Conservation (phyloP, 768 basidiomycete species). For the Mycena pura region DNA sequence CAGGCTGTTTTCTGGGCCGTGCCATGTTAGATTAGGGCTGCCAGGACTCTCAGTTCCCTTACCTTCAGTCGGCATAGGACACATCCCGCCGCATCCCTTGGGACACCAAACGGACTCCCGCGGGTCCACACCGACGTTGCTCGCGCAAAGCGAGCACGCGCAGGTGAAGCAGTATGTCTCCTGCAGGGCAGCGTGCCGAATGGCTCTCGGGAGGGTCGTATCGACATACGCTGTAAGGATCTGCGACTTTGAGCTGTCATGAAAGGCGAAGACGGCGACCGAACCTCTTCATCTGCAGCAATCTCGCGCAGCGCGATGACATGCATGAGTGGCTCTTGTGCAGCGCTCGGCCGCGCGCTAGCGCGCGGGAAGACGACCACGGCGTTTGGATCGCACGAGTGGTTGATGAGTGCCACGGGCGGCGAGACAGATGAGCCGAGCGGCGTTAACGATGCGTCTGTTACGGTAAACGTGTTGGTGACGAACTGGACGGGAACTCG, state of each 20-base stretch:
- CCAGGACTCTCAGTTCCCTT: not conserved
- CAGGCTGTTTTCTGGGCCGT: conserved; percentile 49
- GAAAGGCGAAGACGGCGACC: conserved; percentile 13
- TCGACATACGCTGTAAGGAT: conserved; percentile 87
- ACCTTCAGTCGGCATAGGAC: conserved; percentile 70
- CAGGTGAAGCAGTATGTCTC: conserved; percentile 86
- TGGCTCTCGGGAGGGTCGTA: conserved; percentile 66
- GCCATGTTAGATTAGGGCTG: not conserved
- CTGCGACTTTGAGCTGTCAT: conserved; percentile 44
- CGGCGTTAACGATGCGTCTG: conserved; percentile 77
- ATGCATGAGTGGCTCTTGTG: conserved; percentile 69
- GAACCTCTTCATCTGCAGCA: conserved; percentile 70
- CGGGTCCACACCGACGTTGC: conserved; percentile 53
- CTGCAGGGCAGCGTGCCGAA: conserved; percentile 62
- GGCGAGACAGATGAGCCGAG: conserved; percentile 89
- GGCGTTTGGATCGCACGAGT: conserved; percentile 88
- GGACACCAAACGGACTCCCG: conserved; percentile 76
- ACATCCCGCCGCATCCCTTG: conserved; percentile 68
- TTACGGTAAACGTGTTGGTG: conserved; percentile 90
- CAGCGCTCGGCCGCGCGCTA: conserved; percentile 36
- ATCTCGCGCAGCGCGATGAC: conserved; percentile 77
- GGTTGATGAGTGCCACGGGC: conserved; percentile 80
- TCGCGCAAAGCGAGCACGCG: conserved; percentile 63
- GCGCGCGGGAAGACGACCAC: conserved; percentile 90
- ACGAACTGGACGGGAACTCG: conserved; percentile 65